Conservation (phyloP, 1,139 yeast species). For the Suhomyces bokatorum region DNA sequence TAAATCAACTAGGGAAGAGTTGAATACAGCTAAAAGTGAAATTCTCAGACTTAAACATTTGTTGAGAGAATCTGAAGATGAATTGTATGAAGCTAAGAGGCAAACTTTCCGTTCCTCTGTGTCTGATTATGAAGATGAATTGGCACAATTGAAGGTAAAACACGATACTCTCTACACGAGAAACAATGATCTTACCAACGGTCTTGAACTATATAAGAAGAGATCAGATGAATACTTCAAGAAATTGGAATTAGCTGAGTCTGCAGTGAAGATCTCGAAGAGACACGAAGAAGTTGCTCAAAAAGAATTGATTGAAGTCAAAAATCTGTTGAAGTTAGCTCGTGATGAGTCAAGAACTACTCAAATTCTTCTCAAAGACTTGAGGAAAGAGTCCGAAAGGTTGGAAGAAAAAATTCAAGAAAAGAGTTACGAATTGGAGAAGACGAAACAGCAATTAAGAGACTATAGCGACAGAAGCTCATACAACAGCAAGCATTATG, state of each 20-base stretch:
- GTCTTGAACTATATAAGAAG: constrained; percentile 61
- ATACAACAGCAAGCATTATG: constrained; percentile 52
- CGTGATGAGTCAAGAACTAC: constrained; percentile 61
- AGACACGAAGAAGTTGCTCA: constrained; percentile 61
- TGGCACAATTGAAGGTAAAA: constrained; percentile 48
- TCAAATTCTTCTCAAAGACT: constrained; percentile 56
- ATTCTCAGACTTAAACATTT: constrained; percentile 53
- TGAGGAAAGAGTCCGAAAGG: constrained; percentile 54
- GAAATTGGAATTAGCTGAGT: constrained; percentile 78
- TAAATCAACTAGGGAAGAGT: constrained; percentile 50
- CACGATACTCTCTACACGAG: constrained; percentile 54
- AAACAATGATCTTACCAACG: constrained; percentile 52
- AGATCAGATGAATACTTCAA: constrained; percentile 76
- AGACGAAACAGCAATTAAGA: constrained; percentile 45
- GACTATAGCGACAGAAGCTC: constrained; percentile 52
- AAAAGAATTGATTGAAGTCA: constrained; percentile 57
- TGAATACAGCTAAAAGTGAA: constrained; percentile 51
- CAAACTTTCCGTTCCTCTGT: constrained; percentile 37
- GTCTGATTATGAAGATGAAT: constrained; percentile 42
- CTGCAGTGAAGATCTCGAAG: constrained; percentile 62
- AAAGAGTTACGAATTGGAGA: constrained; percentile 54
- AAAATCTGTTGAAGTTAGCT: constrained; percentile 52
- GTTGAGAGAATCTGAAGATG: constrained; percentile 49
- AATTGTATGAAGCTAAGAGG: constrained; percentile 42
- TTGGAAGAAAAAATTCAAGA: constrained; percentile 64